These are phyloP conservation scores for Populus davidiana DNA, from an alignment of 345 rosid genomes.

Conservation along the genomic window DNA sequence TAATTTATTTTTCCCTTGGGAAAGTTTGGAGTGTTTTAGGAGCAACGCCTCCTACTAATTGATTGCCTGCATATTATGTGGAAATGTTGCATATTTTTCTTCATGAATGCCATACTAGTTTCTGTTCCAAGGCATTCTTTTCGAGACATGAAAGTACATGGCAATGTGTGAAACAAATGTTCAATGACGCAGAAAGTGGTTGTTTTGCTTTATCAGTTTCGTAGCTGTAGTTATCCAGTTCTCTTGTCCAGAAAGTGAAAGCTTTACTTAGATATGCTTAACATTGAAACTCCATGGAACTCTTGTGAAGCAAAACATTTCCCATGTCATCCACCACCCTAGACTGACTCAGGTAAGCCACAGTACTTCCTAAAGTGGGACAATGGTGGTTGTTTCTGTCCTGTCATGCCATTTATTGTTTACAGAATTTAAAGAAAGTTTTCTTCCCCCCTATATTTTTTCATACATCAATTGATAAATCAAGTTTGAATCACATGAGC, in stretches of 20 bases:
- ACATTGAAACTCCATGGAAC: neutral
- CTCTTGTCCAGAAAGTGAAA: neutral
- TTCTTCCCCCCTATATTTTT: too few relatives aligned
- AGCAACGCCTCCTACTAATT: neutral
- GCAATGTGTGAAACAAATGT: too few relatives aligned
- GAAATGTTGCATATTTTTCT: too few relatives aligned
- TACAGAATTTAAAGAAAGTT: too few relatives aligned
- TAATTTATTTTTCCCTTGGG: slow-evolving; percentile 2
- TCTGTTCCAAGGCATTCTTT: too few relatives aligned
- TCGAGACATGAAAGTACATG: too few relatives aligned
- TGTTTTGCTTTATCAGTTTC: too few relatives aligned
- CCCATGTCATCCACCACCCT: neutral
- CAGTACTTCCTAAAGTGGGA: neutral
- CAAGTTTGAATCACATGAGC: neutral
- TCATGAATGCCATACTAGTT: too few relatives aligned
- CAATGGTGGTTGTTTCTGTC: neutral
- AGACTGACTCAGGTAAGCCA: neutral
- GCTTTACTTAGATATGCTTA: neutral
- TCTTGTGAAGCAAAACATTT: neutral
- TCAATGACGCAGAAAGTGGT: too few relatives aligned
- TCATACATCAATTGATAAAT: too few relatives aligned
- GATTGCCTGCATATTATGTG: too few relatives aligned
- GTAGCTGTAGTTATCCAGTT: too few relatives aligned
- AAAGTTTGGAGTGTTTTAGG: neutral
- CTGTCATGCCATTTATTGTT: neutral